Conservation (phyloP, 2,329 filamentous ascomycete species). For the Penicillium sp. region DNA sequence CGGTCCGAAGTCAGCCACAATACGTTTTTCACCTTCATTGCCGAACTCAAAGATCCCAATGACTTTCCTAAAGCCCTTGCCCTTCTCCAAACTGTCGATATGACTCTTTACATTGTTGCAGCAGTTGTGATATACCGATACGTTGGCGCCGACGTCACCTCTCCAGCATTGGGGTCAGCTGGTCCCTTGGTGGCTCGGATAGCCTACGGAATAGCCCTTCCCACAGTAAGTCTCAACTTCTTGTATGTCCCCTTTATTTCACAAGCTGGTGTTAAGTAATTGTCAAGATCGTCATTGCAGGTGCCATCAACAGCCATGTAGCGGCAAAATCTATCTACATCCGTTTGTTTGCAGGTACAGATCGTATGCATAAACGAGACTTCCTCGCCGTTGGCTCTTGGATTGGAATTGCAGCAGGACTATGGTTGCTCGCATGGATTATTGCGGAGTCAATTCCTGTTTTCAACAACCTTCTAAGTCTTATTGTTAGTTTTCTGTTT, state of each 20-base stretch:
- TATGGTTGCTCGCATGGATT: constrained; percentile 68
- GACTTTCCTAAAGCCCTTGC: constrained; percentile 65
- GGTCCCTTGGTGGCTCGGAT: constrained; percentile 59
- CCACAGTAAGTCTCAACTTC: constrained; percentile 51
- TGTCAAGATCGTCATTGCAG: constrained; percentile 65
- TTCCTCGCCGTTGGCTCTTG: constrained; percentile 60
- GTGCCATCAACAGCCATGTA: constrained; percentile 71
- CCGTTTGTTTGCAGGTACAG: constrained; percentile 64
- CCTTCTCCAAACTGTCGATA: constrained; percentile 61
- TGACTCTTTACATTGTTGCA: constrained; percentile 65
- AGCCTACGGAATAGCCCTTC: constrained; percentile 68
- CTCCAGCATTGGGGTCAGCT: constrained; percentile 68
- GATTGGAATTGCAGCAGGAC: constrained; percentile 58
- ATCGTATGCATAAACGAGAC: constrained; percentile 58
- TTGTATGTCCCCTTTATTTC: too few relatives aligned
- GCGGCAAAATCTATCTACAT: constrained; percentile 69
- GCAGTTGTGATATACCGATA: constrained; percentile 70
- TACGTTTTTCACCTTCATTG: constrained; percentile 68
- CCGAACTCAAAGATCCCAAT: constrained; percentile 63
- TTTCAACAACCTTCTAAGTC: constrained; percentile 68
- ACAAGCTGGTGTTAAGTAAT: not conserved
- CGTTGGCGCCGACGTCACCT: constrained; percentile 62
- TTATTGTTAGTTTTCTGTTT: constrained; percentile 50
- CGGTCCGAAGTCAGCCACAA: constrained; percentile 56
- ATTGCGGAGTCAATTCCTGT: constrained; percentile 72